phyloP scores from a whole-genome alignment of 495 filamentous ascomycete species.

The Stereocaulon alpinum region DNA sequence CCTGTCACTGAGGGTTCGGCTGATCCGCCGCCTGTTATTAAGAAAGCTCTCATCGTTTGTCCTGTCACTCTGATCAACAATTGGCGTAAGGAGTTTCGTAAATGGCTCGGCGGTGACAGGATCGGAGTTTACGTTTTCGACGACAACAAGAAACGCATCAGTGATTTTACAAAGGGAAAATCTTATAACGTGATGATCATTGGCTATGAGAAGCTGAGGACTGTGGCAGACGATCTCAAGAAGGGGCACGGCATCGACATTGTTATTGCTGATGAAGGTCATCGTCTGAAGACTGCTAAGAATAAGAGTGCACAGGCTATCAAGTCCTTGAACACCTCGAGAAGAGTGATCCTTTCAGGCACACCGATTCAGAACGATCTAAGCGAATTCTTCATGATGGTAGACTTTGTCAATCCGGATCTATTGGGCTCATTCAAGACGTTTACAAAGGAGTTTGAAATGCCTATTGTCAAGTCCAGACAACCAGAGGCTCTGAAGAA shows the following conservation, averaged over 20 bases:
- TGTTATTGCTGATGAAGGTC: conserved; percentile 73
- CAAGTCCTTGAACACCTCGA: conserved; percentile 55
- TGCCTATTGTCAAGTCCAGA: conserved; percentile 58
- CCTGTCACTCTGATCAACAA: conserved; percentile 72
- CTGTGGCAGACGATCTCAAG: conserved; percentile 56
- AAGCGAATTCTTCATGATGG: conserved; percentile 67
- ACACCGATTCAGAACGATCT: conserved; percentile 77
- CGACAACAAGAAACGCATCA: conserved; percentile 53
- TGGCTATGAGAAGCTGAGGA: conserved; percentile 69
- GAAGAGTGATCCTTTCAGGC: conserved; percentile 61
- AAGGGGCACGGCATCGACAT: conserved; percentile 60
- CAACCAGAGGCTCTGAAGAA: conserved; percentile 58
- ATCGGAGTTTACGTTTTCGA: conserved; percentile 68
- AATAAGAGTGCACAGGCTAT: conserved; percentile 75
- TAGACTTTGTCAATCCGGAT: conserved; percentile 73
- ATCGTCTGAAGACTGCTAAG: conserved; percentile 69
- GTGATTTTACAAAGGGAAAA: conserved; percentile 68
- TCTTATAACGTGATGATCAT: conserved; percentile 73
- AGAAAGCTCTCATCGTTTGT: conserved; percentile 73
- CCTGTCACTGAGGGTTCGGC: conserved; percentile 46
- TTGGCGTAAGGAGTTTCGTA: conserved; percentile 69
- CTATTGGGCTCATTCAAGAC: conserved; percentile 55
- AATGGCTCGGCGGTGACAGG: conserved; percentile 70
- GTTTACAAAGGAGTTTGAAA: conserved; percentile 66
- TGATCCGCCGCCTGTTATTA: conserved; percentile 45